Evolutionary conservation across 495 filamentous ascomycete genomes (phyloP).

Genomic region (Neurospora sp.): DNA sequence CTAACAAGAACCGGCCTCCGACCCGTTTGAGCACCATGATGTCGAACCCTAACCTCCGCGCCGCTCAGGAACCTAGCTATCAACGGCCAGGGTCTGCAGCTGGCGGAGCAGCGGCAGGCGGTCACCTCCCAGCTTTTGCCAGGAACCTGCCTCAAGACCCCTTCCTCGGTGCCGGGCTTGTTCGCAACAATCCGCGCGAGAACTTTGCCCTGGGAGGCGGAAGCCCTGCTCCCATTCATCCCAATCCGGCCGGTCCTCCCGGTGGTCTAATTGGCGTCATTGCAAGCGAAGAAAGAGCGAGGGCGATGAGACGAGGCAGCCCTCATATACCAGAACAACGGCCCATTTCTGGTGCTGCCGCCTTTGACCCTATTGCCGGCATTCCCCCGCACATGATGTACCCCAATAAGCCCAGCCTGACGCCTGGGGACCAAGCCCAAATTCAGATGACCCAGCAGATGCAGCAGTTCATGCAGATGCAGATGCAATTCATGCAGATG

Average conservation of each 20-base stretch:
- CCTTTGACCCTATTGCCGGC: slow-evolving; percentile 33
- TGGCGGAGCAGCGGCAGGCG: slow-evolving; percentile 15
- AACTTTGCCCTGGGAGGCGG: slow-evolving; percentile 62
- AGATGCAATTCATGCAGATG: slow-evolving; percentile 89
- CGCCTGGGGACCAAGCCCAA: slow-evolving; percentile 63
- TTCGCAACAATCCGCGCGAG: slow-evolving; percentile 66
- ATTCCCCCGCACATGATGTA: slow-evolving; percentile 43
- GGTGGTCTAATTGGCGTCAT: slow-evolving; percentile 90
- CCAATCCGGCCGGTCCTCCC: slow-evolving; percentile 27
- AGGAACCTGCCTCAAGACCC: slow-evolving; percentile 80
- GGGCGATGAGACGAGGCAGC: slow-evolving; percentile 69
- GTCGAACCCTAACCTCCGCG: slow-evolving; percentile 54
- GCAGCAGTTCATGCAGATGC: slow-evolving; percentile 85
- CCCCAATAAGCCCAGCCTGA: slow-evolving; percentile 31
- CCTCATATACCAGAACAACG: slow-evolving; percentile 44
- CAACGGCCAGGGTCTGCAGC: slow-evolving; percentile 24
- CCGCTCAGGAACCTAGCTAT: slow-evolving; percentile 29
- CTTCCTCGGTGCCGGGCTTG: slow-evolving; percentile 73
- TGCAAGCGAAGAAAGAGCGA: slow-evolving; percentile 67
- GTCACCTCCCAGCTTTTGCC: slow-evolving; percentile 67
- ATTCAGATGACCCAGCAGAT: slow-evolving; percentile 83
- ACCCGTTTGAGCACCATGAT: slow-evolving; percentile 54
- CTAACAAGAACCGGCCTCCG: slow-evolving; percentile 70
- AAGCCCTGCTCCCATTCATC: slow-evolving; percentile 33
- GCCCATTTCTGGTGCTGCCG: slow-evolving; percentile 22